Conservation (phyloP, 345 rosid species). For the Durio zibethinus region DNA sequence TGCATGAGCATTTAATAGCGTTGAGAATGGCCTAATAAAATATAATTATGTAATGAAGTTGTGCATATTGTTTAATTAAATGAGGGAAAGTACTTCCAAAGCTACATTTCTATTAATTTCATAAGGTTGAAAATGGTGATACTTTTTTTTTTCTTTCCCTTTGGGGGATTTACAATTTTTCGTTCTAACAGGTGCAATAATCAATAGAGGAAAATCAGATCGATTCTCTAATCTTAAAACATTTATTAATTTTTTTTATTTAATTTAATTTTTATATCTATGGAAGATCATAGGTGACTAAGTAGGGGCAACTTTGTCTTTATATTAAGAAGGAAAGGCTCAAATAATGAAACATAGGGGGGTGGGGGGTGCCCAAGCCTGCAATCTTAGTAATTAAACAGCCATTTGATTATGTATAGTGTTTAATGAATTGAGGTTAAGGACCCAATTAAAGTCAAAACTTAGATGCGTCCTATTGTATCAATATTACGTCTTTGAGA, state of each 20-base stretch:
- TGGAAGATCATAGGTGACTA: neutral
- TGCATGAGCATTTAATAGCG: neutral
- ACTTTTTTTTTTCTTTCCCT: neutral
- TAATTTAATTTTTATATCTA: too few species aligned
- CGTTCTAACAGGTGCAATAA: neutral
- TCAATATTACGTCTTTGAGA: slow-evolving; percentile 28
- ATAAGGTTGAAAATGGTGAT: neutral
- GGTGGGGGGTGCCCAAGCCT: neutral
- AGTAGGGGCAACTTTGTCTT: slow-evolving; percentile 10
- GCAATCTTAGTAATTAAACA: neutral
- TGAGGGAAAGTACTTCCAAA: neutral
- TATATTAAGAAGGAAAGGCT: neutral
- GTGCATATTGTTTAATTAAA: neutral
- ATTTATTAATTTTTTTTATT: neutral
- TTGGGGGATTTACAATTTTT: neutral
- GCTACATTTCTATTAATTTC: neutral
- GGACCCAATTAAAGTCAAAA: slow-evolving; percentile 36
- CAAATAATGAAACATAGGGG: neutral
- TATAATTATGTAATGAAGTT: neutral
- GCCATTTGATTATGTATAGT: slow-evolving; percentile 11
- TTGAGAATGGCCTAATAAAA: neutral
- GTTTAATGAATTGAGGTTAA: slow-evolving; percentile 21
- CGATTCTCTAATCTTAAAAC: neutral
- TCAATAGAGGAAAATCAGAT: neutral
- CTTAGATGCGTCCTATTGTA: slow-evolving; percentile 43